Conservation (phyloP, 805 yeast genomes). For the Zygotorulaspora danielsina region DNA sequence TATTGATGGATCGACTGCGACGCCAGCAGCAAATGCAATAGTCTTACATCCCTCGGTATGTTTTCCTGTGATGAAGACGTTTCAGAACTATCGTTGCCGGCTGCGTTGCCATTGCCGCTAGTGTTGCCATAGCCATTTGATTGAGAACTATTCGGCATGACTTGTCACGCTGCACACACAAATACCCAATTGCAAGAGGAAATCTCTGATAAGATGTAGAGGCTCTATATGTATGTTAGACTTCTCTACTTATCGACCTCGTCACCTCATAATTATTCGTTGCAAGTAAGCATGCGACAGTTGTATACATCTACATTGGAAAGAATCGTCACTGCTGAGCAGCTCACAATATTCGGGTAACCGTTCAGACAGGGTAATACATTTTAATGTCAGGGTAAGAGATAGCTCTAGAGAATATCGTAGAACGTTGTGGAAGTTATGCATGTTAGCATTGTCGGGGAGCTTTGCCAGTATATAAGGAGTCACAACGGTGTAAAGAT, state of each 20-base stretch:
- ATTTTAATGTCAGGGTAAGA: too few species aligned
- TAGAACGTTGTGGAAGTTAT: conserved; percentile 5
- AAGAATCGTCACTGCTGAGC: too few species aligned
- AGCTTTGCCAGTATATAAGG: conserved; percentile 9
- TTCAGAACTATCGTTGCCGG: conserved; percentile 3
- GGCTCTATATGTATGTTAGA: neutral
- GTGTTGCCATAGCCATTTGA: neutral
- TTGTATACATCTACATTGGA: too few species aligned
- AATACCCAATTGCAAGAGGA: too few species aligned
- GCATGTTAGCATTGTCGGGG: neutral
- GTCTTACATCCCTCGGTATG: conserved; percentile 82
- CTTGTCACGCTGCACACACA: too few species aligned
- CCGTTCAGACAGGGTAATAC: neutral
- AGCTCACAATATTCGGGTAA: too few species aligned
- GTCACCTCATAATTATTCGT: too few species aligned
- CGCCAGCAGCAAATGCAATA: conserved; percentile 85
- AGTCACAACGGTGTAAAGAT: neutral
- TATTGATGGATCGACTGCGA: conserved; percentile 88
- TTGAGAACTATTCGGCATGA: neutral
- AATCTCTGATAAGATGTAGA: neutral
- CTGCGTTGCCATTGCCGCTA: neutral
- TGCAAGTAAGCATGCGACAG: too few species aligned
- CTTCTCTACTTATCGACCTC: neutral
- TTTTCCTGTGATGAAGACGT: conserved; percentile 31
- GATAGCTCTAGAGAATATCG: conserved; percentile 3